Conservation (phyloP, 2,329 filamentous ascomycete genomes). For the Aureobasidium sp. region DNA sequence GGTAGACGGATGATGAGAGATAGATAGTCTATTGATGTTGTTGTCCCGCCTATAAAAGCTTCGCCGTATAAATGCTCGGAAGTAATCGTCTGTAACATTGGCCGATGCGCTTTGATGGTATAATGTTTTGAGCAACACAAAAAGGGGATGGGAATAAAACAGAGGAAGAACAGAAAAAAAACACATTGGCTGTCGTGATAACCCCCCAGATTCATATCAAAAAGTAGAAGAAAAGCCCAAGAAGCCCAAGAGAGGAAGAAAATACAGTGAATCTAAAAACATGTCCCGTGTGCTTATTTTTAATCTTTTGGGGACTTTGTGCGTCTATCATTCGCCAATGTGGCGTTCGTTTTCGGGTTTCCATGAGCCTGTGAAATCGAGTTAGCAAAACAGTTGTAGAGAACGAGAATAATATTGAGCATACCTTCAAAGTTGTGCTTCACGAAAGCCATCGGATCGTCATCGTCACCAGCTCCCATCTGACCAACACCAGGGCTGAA, state of each 20-base stretch:
- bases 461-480: constrained; percentile 81
- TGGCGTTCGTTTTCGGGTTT: constrained; percentile 66
- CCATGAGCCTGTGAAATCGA: constrained; percentile 56
- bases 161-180: background rate
- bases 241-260: background rate
- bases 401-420: constrained; percentile 23
- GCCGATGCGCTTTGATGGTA: too few species aligned
- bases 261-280: constrained; percentile 9
- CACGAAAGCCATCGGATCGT: constrained; percentile 95
- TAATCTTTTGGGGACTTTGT: background rate
- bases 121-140: too few species aligned
- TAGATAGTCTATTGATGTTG: background rate
- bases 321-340: constrained; percentile 44
- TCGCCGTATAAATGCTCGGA: too few species aligned
- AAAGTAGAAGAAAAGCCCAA: background rate
- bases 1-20: too few species aligned
- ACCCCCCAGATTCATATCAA: background rate
- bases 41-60: background rate
- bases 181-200: background rate
- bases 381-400: background rate
- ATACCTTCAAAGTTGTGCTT: constrained; percentile 93
- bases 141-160: background rate
- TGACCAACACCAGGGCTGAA: constrained; percentile 93
- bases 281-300: background rate
- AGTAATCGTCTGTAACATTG: background rate